Conservation (phyloP, 73 alveolate species). For the Stentor roeselii region DNA sequence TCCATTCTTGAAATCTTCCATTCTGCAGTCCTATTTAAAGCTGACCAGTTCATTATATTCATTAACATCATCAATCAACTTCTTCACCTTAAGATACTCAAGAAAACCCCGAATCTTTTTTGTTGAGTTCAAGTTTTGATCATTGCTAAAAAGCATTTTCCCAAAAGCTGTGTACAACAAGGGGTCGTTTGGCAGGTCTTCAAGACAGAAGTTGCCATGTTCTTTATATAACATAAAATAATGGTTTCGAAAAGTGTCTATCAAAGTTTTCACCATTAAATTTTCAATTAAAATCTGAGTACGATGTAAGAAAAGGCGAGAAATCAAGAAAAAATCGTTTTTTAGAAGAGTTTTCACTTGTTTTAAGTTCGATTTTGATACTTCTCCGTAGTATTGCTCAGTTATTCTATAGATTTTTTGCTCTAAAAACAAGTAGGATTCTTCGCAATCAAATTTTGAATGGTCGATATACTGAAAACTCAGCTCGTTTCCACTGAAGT, state of each 20-base stretch:
- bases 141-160: constrained; percentile 25
- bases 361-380: not conserved
- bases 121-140: not conserved
- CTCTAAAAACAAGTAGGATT: not conserved
- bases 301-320: not conserved
- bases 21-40: not conserved
- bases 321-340: not conserved
- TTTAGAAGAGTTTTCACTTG: not conserved
- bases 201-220: not conserved
- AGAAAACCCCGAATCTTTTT: not conserved
- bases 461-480: constrained; percentile 9
- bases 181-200: not conserved
- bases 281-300: not conserved
- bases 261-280: not conserved
- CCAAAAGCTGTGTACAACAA: constrained; percentile 15
- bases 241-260: not conserved
- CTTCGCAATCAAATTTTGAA: not conserved
- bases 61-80: not conserved
- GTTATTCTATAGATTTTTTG: not conserved
- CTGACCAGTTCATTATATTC: not conserved
- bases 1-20: not conserved
- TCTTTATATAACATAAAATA: not conserved
- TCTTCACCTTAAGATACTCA: not conserved
- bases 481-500: not conserved
- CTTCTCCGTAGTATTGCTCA: constrained; percentile 8